Evolutionary conservation across 768 basidiomycete genomes (phyloP).

Genomic region (Lactarius psammicola): DNA sequence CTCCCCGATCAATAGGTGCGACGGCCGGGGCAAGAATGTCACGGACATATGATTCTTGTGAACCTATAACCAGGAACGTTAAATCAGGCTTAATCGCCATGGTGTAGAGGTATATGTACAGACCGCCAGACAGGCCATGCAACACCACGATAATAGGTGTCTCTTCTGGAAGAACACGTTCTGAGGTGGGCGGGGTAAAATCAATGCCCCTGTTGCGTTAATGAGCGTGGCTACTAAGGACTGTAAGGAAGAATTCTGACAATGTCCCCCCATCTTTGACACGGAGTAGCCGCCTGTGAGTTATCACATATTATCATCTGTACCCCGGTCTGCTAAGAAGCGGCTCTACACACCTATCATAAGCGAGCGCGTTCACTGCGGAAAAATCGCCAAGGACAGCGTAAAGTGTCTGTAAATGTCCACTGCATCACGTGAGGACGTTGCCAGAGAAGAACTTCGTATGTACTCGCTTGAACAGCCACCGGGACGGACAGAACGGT

Average conservation of each 20-base stretch:
- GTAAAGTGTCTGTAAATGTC: constrained; percentile 63
- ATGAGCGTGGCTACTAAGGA: constrained; percentile 13
- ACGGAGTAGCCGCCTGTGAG: constrained; percentile 46
- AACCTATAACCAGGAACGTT: constrained; percentile 47
- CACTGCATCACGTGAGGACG: constrained; percentile 38
- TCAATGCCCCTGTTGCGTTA: constrained; percentile 54
- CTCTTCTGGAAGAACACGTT: constrained; percentile 37
- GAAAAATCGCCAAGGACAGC: constrained; percentile 61
- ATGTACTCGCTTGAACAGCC: constrained; percentile 34
- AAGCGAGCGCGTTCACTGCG: constrained; percentile 52
- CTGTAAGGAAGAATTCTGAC: constrained; percentile 39
- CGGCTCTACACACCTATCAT: constrained; percentile 45
- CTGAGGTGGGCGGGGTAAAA: constrained; percentile 47
- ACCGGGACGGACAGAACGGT: constrained; percentile 35
- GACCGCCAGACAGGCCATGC: constrained; percentile 50
- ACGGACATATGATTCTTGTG: constrained; percentile 87
- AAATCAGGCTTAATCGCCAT: constrained; percentile 12
- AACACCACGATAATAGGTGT: constrained; percentile 56
- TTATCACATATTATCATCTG: not conserved
- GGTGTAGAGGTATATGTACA: constrained; percentile 19
- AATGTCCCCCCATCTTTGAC: constrained; percentile 63
- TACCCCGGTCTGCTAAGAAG: not conserved
- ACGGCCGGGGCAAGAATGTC: constrained; percentile 75
- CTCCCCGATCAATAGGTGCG: constrained; percentile 69
- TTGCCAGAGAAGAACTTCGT: not conserved